Conservation (phyloP, 2,329 filamentous ascomycete genomes). For the Sclerotinia trifoliorum region DNA sequence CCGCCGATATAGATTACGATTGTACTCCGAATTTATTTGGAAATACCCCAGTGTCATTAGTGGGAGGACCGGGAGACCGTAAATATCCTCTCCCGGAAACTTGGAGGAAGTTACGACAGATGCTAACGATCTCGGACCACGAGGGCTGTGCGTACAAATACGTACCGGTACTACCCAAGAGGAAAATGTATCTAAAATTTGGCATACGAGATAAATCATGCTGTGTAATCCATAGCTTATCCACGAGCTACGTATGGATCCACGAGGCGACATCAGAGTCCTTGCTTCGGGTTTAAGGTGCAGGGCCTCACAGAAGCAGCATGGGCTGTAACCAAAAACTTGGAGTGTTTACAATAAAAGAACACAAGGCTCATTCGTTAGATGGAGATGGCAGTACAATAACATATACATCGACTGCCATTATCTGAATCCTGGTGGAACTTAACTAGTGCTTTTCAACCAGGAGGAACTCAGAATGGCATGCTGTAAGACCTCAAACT, state of each 20-base stretch:
- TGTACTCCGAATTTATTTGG: background rate
- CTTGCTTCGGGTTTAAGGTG: background rate
- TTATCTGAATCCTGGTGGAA: background rate
- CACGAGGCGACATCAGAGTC: constrained; percentile 1
- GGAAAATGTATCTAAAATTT: constrained; percentile 2
- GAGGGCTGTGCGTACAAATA: background rate
- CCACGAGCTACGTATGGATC: background rate
- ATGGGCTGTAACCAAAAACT: background rate
- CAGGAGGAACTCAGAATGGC: background rate
- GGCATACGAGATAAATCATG: constrained; percentile 8
- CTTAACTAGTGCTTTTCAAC: background rate
- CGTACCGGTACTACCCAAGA: constrained; percentile 1
- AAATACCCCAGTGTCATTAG: background rate
- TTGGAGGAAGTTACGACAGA: constrained; percentile 13
- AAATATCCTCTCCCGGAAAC: constrained; percentile 3
- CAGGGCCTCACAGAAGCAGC: background rate
- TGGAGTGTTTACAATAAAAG: background rate
- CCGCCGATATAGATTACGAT: background rate
- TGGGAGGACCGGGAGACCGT: constrained; percentile 14
- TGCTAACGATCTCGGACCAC: constrained; percentile 13
- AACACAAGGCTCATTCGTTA: background rate
- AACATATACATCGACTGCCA: background rate
- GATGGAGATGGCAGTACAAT: background rate
- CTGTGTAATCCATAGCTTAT: constrained; percentile 9
- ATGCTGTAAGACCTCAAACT: background rate